Evolutionary conservation across 2,329 filamentous ascomycete genomes (phyloP), one percentile per base, ranked within the genome.

Genomic region (Xylaria sp.): DNA sequence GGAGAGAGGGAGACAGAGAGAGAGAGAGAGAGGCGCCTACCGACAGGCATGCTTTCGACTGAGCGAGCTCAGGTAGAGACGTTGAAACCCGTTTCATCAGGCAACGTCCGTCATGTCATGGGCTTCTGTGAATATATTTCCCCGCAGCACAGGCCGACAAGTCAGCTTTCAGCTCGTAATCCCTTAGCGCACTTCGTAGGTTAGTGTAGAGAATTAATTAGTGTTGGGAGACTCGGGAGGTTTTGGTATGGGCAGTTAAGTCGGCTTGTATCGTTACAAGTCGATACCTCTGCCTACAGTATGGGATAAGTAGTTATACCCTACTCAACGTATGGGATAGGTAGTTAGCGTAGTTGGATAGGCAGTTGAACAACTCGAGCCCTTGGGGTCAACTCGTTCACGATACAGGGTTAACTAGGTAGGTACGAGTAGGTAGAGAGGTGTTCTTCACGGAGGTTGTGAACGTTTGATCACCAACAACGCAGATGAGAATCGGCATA

Each of bases 101-200:
- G 37, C 37, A 42, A 35, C 57, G 59, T 56, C 44, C 61, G 52
- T 63, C 55, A 30, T 30, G 59, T 59, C 59, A 61, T 63, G 61
- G 61, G 44, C 35, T 48, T 44, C 23, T 34, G 48, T 50, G 6
- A 11, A 46, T 46, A 42, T 42, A 30, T 59, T 61, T 58, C 57
- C 60, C 60, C 60, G 52, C 60, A 62, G 52, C 48, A 39, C 42
- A 52, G 47, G 54, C 37, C 53, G 54, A 59, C 60, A 52, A 59
- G 57, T 53, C 47, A 51, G 49, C 49, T 51, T 18, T 51, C 49
- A 57, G 54, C 57, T 55, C 52, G 55, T 57, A 49, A 46, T 55
- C 39, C 60, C 46, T 34, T 50, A 50, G 48, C 48, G 48, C 19
- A 30, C n/a, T 9, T n/a, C 46, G 5, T 42, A 42, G 37, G 37